Evolutionary conservation across 2,329 filamentous ascomycete genomes (phyloP), one percentile per base, ranked within the genome.

Genomic region (Ophiostoma sp.): DNA sequence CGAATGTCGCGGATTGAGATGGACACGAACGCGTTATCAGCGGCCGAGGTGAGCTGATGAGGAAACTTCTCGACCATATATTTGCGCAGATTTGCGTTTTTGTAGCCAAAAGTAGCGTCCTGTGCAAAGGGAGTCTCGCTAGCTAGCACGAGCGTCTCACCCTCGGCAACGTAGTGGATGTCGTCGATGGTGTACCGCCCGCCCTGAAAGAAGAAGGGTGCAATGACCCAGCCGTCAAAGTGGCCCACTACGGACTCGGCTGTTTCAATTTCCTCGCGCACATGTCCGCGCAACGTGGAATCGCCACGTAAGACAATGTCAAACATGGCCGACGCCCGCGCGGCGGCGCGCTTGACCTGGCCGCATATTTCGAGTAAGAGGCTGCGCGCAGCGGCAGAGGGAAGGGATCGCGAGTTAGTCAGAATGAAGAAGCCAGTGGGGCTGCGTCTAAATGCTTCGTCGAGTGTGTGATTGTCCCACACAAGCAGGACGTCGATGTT

Each of bases 261-360:
- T 14, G 44, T 45, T 14, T 45, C 44, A 7, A 45, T 45, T 14
- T 45, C 44, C 44, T 45, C 44, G 44, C 44, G 44, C 44, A 45
- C 44, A 78, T 91, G 88, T 70, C 93, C 93, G 62, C 97, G 91
- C 79, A 97, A 86, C 74, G 84, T 87, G 3, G 83, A 85, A 69
- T 87, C 85, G 2, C 84, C 81, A 0, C 85, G 78, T 0, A 87
- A 77, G 0, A 87, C 85, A 5, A 87, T 78, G 64, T 87, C 84
- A 41, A 86, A 82, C 0, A 76, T 72, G 5, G 78, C 77, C 0
- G 73, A 75, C 0, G 79, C 77, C 4, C 76, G 74, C 2, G 74
- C 73, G 0, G 81, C 80, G 0, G 83, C 84, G 8, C 74, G 67
- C 27, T 80, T 75, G 3, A 87, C 72, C 69, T 84, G 84, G 4